These are phyloP conservation scores for Jamesozyma piceae DNA, from an alignment of 805 yeast species.

Conservation along the genomic window DNA sequence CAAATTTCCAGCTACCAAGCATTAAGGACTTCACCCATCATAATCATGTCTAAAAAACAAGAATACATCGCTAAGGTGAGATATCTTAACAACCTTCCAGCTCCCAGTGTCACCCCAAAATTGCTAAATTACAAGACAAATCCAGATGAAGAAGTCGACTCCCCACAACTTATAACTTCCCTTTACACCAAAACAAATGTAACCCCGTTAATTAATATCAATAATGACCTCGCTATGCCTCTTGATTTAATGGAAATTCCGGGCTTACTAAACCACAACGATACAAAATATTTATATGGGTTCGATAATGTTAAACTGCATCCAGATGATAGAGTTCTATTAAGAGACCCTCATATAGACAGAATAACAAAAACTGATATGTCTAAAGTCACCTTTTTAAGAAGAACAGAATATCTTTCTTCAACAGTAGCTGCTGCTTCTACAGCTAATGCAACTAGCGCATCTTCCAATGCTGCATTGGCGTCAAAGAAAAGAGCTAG, in stretches of 20 bases:
- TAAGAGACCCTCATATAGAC: conserved; percentile 65
- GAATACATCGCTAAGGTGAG: conserved; percentile 75
- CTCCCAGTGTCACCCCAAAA: conserved; percentile 89
- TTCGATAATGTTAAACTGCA: conserved; percentile 45
- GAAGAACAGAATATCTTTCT: conserved; percentile 90
- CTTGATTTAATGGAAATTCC: conserved; percentile 61
- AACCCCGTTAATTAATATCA: conserved; percentile 47
- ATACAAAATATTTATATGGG: conserved; percentile 36
- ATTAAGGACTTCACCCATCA: too few species aligned
- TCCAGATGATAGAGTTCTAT: conserved; percentile 64
- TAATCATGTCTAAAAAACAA: conserved; percentile 51
- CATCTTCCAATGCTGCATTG: background rate
- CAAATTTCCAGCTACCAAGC: too few species aligned
- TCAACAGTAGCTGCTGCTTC: conserved; percentile 38
- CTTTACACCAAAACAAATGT: conserved; percentile 69
- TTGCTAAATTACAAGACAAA: conserved; percentile 44
- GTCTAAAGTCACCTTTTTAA: conserved; percentile 59
- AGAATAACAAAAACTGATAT: conserved; percentile 29
- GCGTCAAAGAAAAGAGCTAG: conserved; percentile 21
- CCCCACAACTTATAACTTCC: conserved; percentile 54
- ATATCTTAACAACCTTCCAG: conserved; percentile 80
- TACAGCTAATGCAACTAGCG: conserved; percentile 8
- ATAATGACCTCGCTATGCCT: conserved; percentile 64
- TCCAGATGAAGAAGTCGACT: conserved; percentile 37
- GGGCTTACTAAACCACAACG: conserved; percentile 56